These are phyloP conservation scores for Sarocladiaceae sp. DNA, from an alignment of 2,329 filamentous ascomycete genomes.

Conservation along the genomic window DNA sequence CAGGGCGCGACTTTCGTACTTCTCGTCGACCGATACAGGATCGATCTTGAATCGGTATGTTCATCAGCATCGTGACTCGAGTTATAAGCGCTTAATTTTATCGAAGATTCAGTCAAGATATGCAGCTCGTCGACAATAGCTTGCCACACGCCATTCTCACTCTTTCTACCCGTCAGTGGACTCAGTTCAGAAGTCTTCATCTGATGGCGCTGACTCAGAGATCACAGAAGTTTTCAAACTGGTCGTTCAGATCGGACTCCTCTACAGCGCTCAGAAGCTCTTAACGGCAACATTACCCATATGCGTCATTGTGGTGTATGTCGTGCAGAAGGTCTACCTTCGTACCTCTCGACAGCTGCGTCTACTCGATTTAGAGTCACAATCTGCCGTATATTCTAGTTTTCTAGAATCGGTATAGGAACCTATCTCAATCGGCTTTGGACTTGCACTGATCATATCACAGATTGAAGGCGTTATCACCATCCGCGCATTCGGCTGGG, in stretches of 20 bases:
- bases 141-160: conserved; percentile 26
- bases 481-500: conserved; percentile 23
- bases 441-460: no score
- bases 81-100: background rate
- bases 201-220: conserved; percentile 15
- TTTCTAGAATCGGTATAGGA: conserved; percentile 33
- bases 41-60: conserved; percentile 31
- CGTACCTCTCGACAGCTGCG: conserved; percentile 51
- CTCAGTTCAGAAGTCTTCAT: background rate
- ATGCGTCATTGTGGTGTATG: conserved; percentile 14
- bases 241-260: conserved; percentile 35
- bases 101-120: conserved; percentile 34
- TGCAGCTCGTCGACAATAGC: conserved; percentile 32
- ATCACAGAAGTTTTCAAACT: conserved; percentile 30
- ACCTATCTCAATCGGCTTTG: no score
- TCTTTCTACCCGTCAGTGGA: conserved; percentile 18
- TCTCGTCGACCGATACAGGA: conserved; percentile 32
- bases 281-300: conserved; percentile 38
- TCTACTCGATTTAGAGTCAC: conserved; percentile 48
- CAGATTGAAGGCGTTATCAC: conserved; percentile 19
- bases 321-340: conserved; percentile 27
- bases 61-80: background rate
- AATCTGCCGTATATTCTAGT: conserved; percentile 36
- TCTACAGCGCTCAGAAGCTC: conserved; percentile 37
- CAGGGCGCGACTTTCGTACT: conserved; percentile 32